Evolutionary conservation across 1,139 yeast genomes (phyloP).

Genomic region (Magnusiomyces fungicola): DNA sequence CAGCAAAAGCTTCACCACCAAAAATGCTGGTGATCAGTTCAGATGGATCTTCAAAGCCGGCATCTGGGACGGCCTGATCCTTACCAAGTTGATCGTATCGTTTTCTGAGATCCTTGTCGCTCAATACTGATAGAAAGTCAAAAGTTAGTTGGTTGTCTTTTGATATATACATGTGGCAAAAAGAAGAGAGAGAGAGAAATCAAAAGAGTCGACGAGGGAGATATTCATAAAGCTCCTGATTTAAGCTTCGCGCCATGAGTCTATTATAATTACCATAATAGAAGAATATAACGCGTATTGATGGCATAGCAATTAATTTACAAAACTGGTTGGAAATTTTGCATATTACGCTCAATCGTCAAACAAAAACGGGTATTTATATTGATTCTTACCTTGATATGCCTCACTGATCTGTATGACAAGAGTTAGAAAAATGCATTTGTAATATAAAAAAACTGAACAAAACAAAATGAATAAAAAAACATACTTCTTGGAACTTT

Average conservation of each 20-base stretch:
- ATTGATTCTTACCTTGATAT: slow-evolving; percentile 23
- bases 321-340: too few relatives aligned
- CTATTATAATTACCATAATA: too few relatives aligned
- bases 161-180: too few relatives aligned
- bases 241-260: too few relatives aligned
- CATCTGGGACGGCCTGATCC: slow-evolving; percentile 71
- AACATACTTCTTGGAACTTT: slow-evolving; percentile 39
- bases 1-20: slow-evolving; percentile 88
- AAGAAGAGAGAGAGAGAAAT: too few relatives aligned
- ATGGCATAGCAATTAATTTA: too few relatives aligned
- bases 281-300: too few relatives aligned
- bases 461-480: background rate
- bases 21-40: slow-evolving; percentile 82
- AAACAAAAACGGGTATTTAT: too few relatives aligned
- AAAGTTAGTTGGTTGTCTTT: too few relatives aligned
- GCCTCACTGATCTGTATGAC: slow-evolving; percentile 29
- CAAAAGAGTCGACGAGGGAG: too few relatives aligned
- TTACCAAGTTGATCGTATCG: slow-evolving; percentile 82
- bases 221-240: too few relatives aligned
- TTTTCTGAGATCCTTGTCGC: slow-evolving; percentile 64
- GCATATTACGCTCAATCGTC: too few relatives aligned
- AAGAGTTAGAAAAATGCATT: background rate
- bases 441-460: background rate
- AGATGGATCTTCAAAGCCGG: slow-evolving; percentile 84
- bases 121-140: slow-evolving; percentile 45